Evolutionary conservation across 2,329 filamentous ascomycete genomes (phyloP), one percentile per base, ranked within the genome.

Genomic region (Colletotrichum spinosum): DNA sequence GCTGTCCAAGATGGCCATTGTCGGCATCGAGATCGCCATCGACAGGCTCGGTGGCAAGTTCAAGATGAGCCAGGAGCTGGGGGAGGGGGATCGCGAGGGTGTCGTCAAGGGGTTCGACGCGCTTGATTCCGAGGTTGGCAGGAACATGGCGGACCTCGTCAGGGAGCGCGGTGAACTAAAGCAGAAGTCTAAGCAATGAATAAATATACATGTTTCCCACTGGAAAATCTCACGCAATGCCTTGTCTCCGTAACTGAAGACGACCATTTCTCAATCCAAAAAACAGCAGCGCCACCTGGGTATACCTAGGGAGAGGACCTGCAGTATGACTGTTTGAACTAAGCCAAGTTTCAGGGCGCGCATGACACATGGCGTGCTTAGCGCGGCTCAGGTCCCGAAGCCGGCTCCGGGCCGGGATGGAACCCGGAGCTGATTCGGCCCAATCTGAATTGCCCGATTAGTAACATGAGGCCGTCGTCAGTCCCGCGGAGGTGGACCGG

Each of bases 11-110:
- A 89, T 86, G 77, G 81, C 76, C 45, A 88, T 90, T 49, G 82
- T 89, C 38, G 88, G 88, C 0, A 81, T 90, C 12, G 86, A 90
- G 72, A 86, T 91, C 46, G 74, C 77, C 46, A 81, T 90, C 60
- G 80, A 82, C 1, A 72, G 80, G 6, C 72, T 90, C 39, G 83
- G 84, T 53, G 88, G 88, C 11, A 90, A 89, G 77, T 88, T 85
- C 69, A 90, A 91, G 78, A 89, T 90, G 88, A 89, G 85, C 68
- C 88, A 90, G 75, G 88, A 90, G 70, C 79, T 83, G 79, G 61
- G 72, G 0, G 70, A 73, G 2, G 86, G 80, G 0, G 88, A 90
- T 70, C 73, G 82, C 0, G 75, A 84, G 25, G 88, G 89, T 1
- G 83, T 90, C 0, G 76, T 88, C 8, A 71, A 83, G 4, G 88